Evolutionary conservation across 768 basidiomycete species (phyloP), one percentile per base, ranked within the genome.

Genomic region (Clitopilus passeckerianus): DNA sequence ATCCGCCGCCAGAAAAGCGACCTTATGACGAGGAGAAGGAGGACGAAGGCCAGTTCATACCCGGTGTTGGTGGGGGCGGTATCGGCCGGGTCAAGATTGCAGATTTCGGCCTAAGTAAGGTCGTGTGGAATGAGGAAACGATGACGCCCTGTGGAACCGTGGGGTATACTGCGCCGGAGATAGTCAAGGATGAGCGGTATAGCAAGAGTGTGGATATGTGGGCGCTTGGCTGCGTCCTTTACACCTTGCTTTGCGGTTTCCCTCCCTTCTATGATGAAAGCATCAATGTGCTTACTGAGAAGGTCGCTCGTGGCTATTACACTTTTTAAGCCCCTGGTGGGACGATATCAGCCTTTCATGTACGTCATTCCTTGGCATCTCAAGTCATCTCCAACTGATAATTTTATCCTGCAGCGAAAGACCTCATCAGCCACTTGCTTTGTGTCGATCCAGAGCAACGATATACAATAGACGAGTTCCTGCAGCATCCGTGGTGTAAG

Each of bases 81-180:
- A 99, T 99, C 63, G 97, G 97, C 6, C 86, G 87, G 41, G 95
- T 99, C 72, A 99, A 98, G 79, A 97, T 99, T 60, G 97, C 97
- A 60, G 97, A 99, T 72, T 99, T 99, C 68, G 97, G 97, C 34
- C 79, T 99, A 53, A 91, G 89, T 62, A 99, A 99, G 75, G 89
- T 98, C 57, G 93, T 99, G 4, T 99, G 97, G 97, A 90, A 96
- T 70, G 97, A 98, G 69, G 89, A 98, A 70, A 99, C 97, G 6
- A 95, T 93, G 91, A 99, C 97, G 14, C 97, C 97, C 20, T 99
- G 97, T 68, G 97, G 97, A n/a, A 99, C 97, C 2, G 96, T 99
- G 33, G 97, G 97, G 20, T 99, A 99, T 74, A 99, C 97, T 1
- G 97, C 97, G 6, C 97, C 97, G 5, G 97, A 99, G 75, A 99